Conservation (phyloP, 1,284 basidiomycete species). For the Nidula niveotomentosa region DNA sequence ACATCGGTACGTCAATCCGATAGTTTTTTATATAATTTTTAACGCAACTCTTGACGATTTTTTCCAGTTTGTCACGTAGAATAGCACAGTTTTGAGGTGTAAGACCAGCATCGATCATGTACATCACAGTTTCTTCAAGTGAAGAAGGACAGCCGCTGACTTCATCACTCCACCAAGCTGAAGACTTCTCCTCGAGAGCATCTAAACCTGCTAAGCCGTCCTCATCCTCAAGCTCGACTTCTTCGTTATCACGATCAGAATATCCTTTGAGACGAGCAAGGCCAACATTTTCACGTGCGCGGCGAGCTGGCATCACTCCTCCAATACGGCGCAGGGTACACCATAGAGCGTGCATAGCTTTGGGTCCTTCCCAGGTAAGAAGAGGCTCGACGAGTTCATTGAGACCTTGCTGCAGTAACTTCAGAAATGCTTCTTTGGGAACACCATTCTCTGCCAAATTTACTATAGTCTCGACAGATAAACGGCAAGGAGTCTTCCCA, state of each 20-base stretch:
- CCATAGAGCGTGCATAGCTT: constrained; percentile 43
- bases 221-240: constrained; percentile 35
- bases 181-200: constrained; percentile 34
- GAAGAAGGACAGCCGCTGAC: constrained; percentile 49
- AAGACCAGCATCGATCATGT: constrained; percentile 46
- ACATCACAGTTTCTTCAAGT: constrained; percentile 50
- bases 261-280: constrained; percentile 43
- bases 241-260: constrained; percentile 30
- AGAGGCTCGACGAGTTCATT: constrained; percentile 32
- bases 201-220: constrained; percentile 26
- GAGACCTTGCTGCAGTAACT: constrained; percentile 35
- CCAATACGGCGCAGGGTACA: constrained; percentile 35
- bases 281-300: constrained; percentile 40
- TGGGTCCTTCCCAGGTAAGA: constrained; percentile 40
- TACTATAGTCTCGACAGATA: constrained; percentile 49
- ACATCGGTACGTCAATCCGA: constrained; percentile 44
- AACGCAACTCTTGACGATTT: constrained; percentile 34
- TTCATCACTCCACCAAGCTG: constrained; percentile 52
- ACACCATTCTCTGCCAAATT: constrained; percentile 54
- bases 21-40: constrained; percentile 32
- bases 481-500: constrained; percentile 34
- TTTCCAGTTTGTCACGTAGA: constrained; percentile 42
- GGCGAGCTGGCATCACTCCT: constrained; percentile 40
- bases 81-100: constrained; percentile 37
- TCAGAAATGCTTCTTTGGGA: constrained; percentile 30